Percentiles rank a stretch among this genome's conserved stretches.
Evolutionary conservation across 2,329 filamentous ascomycete species (phyloP).

Genomic region (Aspergillus brunneoviolaceus): DNA sequence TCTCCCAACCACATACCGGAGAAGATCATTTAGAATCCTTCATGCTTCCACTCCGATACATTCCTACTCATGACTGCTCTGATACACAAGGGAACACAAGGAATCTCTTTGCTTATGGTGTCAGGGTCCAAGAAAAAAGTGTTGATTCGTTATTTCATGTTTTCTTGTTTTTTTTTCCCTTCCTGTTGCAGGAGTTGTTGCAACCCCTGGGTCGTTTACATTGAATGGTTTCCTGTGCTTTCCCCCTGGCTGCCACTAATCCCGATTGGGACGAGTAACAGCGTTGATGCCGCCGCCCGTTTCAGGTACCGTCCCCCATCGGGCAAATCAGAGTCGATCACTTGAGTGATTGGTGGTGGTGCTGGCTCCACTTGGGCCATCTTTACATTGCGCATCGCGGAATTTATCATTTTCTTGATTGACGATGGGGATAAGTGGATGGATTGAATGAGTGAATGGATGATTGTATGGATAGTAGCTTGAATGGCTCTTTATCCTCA

Average conservation of each 20-base stretch:
- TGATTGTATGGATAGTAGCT: background rate
- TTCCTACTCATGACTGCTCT: background rate
- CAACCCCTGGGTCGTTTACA: background rate
- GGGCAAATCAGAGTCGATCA: slow-evolving; percentile 1
- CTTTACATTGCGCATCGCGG: background rate
- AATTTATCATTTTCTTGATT: background rate
- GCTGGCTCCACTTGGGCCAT: slow-evolving; percentile 1
- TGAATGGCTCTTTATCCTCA: background rate
- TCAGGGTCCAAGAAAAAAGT: background rate
- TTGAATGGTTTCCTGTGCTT: background rate
- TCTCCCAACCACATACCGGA: slow-evolving; percentile 4
- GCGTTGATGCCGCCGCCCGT: slow-evolving; percentile 8
- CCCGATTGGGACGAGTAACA: slow-evolving; percentile 1
- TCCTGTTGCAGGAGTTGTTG: background rate
- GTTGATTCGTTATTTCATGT: background rate
- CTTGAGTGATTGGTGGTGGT: background rate
- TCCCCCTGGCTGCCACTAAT: slow-evolving; percentile 9
- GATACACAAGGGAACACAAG: slow-evolving; percentile 1
- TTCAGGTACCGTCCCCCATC: slow-evolving; percentile 10
- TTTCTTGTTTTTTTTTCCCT: background rate
- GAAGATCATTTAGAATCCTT: background rate
- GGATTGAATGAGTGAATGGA: background rate
- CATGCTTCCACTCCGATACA: slow-evolving; percentile 1
- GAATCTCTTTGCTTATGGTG: background rate
- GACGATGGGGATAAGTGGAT: background rate